A percentile compares a stretch with the other conserved stretches of the same genome.
These are phyloP conservation scores for Sicyos edulis DNA, from an alignment of 306 rosid genomes.

Conservation along the genomic window DNA sequence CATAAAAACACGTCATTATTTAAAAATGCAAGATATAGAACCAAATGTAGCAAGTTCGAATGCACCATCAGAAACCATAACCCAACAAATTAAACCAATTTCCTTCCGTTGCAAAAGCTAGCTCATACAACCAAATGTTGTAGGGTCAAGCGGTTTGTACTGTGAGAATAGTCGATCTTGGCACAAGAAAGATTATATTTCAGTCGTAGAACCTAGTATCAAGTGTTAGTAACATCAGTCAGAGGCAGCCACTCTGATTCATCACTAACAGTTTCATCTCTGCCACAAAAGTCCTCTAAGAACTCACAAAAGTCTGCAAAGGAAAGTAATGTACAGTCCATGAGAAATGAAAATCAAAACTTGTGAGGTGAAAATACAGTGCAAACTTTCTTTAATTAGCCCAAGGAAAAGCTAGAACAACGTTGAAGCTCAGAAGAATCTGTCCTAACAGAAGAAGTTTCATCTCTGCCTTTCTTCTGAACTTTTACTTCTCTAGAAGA, in stretches of 20 bases:
- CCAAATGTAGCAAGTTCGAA: no score
- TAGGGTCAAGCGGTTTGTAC: no score
- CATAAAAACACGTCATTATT: no score
- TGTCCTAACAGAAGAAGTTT: slow-evolving; percentile 29
- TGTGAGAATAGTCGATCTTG: no score
- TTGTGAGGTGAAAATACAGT: background rate
- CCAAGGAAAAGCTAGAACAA: slow-evolving; percentile 27
- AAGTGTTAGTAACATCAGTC: slow-evolving; percentile 39
- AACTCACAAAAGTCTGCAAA: slow-evolving; percentile 55
- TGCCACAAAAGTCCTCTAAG: slow-evolving; percentile 65
- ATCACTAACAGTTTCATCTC: slow-evolving; percentile 65
- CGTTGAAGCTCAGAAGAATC: slow-evolving; percentile 72
- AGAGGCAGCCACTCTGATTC: slow-evolving; percentile 91
- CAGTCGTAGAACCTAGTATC: no score
- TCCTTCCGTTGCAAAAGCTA: no score
- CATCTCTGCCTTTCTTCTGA: slow-evolving; percentile 57
- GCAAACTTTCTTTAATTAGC: slow-evolving; percentile 13
- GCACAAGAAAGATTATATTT: no score
- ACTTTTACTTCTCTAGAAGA: slow-evolving; percentile 72
- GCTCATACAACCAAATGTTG: no score
- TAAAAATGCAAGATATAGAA: no score
- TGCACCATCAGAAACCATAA: no score
- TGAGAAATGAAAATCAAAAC: background rate
- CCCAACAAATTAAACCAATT: no score
- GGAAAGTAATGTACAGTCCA: slow-evolving; percentile 21